Evolutionary conservation across 345 rosid genomes (phyloP).

Genomic region (Tarenaya hassleriana): DNA sequence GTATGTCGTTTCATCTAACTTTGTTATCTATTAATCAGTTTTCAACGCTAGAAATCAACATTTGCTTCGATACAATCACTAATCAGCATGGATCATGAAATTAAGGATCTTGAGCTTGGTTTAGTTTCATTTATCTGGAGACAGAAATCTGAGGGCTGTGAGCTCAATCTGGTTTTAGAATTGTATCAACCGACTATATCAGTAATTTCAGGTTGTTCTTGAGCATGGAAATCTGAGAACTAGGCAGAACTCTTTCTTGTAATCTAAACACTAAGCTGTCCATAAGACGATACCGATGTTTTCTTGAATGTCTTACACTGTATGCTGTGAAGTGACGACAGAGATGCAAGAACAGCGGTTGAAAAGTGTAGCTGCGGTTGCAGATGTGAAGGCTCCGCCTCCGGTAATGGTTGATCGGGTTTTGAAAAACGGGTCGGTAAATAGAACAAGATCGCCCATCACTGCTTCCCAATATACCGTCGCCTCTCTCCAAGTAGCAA

Average conservation of each 20-base stretch:
- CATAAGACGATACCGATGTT: too few species aligned
- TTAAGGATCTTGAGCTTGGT: too few species aligned
- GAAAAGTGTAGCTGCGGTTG: slow-evolving; percentile 56
- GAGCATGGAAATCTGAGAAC: too few species aligned
- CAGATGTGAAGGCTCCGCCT: slow-evolving; percentile 65
- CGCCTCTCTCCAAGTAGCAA: slow-evolving; percentile 80
- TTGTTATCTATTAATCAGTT: neutral
- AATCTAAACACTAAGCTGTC: too few species aligned
- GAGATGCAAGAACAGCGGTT: slow-evolving; percentile 63
- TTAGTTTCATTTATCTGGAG: too few species aligned
- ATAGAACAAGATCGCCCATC: slow-evolving; percentile 64
- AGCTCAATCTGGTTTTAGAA: too few species aligned
- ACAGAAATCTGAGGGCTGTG: too few species aligned
- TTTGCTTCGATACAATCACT: neutral
- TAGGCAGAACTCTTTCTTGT: too few species aligned
- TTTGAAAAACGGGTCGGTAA: slow-evolving; percentile 62
- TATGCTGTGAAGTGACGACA: slow-evolving; percentile 30
- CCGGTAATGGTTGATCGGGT: slow-evolving; percentile 59
- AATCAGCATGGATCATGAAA: too few species aligned
- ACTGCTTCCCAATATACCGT: slow-evolving; percentile 74
- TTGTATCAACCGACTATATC: too few species aligned
- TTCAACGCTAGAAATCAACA: too few species aligned
- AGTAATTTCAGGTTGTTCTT: too few species aligned
- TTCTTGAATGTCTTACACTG: neutral
- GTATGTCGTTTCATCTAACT: slow-evolving; percentile 29